These are phyloP conservation scores for Leishmania mexicana DNA, from an alignment of 208 protist genomes.

Conservation along the genomic window DNA sequence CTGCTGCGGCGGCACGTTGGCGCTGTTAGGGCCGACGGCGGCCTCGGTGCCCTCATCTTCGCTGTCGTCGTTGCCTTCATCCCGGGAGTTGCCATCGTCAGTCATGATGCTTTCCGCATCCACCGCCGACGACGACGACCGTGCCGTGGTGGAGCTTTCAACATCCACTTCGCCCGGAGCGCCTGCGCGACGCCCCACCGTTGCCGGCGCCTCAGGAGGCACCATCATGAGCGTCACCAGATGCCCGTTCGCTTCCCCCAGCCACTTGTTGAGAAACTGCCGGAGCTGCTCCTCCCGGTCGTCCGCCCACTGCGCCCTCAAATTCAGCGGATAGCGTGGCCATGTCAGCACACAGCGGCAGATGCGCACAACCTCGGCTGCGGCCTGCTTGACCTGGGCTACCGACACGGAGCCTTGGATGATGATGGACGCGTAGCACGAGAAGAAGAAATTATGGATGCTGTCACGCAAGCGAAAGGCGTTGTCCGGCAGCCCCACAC, in stretches of 20 bases:
- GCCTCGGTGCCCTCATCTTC: background rate
- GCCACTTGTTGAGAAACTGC: constrained; percentile 9
- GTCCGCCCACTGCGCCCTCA: constrained; percentile 1
- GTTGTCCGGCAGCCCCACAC: constrained; percentile 13
- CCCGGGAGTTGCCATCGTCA: background rate
- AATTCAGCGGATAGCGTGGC: constrained; percentile 2
- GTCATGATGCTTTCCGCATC: background rate
- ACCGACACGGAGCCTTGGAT: constrained; percentile 1
- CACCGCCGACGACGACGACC: background rate
- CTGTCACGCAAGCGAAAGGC: background rate
- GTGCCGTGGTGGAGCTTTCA: background rate
- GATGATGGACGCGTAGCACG: constrained; percentile 5
- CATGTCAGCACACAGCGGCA: background rate
- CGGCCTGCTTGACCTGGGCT: background rate
- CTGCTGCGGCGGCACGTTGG: background rate
- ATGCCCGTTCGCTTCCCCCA: background rate
- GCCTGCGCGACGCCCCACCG: background rate
- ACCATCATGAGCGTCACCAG: constrained; percentile 3
- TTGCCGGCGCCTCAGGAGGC: background rate
- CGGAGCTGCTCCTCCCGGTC: constrained; percentile 1
- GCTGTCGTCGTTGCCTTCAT: background rate
- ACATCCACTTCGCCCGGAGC: background rate
- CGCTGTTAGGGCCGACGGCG: background rate
- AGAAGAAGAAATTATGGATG: constrained; percentile 12
- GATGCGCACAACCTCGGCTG: background rate